These are phyloP conservation scores for Globisporangium abappressorium DNA, from an alignment of 352 stramenopile species.

Conservation along the genomic window DNA sequence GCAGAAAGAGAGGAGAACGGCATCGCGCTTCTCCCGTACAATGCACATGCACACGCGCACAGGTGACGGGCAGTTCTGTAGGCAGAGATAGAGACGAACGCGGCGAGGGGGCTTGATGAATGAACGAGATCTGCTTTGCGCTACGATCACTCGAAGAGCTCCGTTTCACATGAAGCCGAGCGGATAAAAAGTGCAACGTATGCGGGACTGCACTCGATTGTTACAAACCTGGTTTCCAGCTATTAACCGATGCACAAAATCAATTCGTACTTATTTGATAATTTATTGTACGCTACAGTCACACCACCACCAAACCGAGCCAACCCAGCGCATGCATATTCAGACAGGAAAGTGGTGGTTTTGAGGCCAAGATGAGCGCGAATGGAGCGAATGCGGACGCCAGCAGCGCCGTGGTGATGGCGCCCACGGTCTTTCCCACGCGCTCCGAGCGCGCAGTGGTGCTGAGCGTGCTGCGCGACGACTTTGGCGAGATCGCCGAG, in stretches of 20 bases:
- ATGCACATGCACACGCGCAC: not conserved
- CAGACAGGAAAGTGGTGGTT: not conserved
- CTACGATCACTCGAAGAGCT: slow-evolving; percentile 6
- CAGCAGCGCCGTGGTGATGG: not conserved
- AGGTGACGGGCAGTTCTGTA: not conserved
- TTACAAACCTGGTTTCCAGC: not conserved
- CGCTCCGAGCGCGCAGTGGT: slow-evolving; percentile 73
- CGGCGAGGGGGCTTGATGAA: not conserved
- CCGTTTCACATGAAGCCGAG: slow-evolving; percentile 1
- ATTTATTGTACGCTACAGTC: not conserved
- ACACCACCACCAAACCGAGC: not conserved
- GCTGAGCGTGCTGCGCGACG: slow-evolving; percentile 71
- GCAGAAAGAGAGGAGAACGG: not conserved
- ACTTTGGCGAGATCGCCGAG: slow-evolving; percentile 74
- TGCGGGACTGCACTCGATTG: not conserved
- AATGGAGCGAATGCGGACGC: not conserved
- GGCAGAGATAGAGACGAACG: not conserved
- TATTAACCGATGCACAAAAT: not conserved
- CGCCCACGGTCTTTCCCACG: slow-evolving; percentile 41
- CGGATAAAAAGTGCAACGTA: not conserved
- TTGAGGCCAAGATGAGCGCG: slow-evolving; percentile 12
- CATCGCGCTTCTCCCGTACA: not conserved
- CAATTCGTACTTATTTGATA: not conserved
- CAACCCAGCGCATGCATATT: not conserved
- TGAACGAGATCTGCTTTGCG: not conserved